Conservation (phyloP, 305 asterid species). For the Striga hermonthica region DNA sequence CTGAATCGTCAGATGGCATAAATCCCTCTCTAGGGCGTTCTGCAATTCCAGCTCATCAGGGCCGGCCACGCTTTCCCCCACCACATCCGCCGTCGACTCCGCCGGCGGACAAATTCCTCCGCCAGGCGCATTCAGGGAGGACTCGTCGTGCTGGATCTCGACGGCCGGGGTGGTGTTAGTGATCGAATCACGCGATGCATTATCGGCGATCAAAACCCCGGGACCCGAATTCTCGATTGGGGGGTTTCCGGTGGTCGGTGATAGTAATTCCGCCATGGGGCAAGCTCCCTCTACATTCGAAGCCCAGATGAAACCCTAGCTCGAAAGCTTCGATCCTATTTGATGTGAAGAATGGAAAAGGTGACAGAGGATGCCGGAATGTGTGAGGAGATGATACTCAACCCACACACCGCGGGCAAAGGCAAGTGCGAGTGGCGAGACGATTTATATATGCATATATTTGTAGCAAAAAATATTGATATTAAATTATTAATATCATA, state of each 20-base stretch:
- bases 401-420: no score
- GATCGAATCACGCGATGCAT: slow-evolving; percentile 25
- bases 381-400: no score
- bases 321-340: not conserved
- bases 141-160: slow-evolving; percentile 27
- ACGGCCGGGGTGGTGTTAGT: slow-evolving; percentile 7
- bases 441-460: no score
- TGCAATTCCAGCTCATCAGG: slow-evolving; percentile 33
- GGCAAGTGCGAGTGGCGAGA: no score
- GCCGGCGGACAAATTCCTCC: slow-evolving; percentile 19
- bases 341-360: no score
- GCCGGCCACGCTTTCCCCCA: slow-evolving; percentile 12
- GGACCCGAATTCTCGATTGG: slow-evolving; percentile 33
- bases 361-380: no score
- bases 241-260: slow-evolving; percentile 37
- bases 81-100: slow-evolving; percentile 19
- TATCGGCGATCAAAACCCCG: slow-evolving; percentile 33
- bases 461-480: no score
- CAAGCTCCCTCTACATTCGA: slow-evolving; percentile 39
- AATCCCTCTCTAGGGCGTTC: slow-evolving; percentile 43
- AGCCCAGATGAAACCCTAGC: slow-evolving; percentile 27
- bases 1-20: slow-evolving; percentile 35
- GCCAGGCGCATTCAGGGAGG: slow-evolving; percentile 29
- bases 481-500: no score
- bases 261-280: slow-evolving; percentile 41